Evolutionary conservation across 1,284 basidiomycete species (phyloP), one percentile per base, ranked within the genome.

Genomic region (Ceratorhiza oryzae-sativae): DNA sequence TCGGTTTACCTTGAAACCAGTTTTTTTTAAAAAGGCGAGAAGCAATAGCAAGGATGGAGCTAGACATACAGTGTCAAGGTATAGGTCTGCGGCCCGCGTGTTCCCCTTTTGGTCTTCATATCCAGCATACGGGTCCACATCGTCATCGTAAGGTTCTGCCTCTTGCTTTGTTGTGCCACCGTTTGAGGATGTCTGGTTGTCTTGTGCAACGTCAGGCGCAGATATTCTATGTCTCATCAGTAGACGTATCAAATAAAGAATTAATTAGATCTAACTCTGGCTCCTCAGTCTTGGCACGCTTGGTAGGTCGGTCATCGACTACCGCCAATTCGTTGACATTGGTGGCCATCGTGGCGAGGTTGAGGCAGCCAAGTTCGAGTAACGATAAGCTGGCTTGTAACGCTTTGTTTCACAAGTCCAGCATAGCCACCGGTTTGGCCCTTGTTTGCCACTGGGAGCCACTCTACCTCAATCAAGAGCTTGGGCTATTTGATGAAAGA

Each of bases 1-100:
- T 72, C 95, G 87, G 78, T 96, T 94, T 75, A 97, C 92, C 95
- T 95, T 77, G 75, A 39, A 72, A 75, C 18, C 55, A 1, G 71
- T 73, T 58, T n/a, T n/a, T n/a, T n/a, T n/a, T n/a, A 41, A 39
- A 36, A 30, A 42, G 42, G 71, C 13, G 49, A 46, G 49, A 58
- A 46, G 41, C 18, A 63, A 39, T 25, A 39, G 59, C 36, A 30
- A 32, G n/a, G 67, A 71, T 49, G 62, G 45, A 55, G 73, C 60
- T 53, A 76, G 68, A 81, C 86, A 79, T 80, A 93, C 95, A 70
- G 97, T 98, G 82, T 99, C 97, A 71, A 99, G 89, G 80, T 98
- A 98, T 76, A 98, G 85, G 81, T 98, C 96, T 60, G 92, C 91
- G 49, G 89, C 86, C 65, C 85, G 85, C 61, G 49, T 67, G 41